Base-by-base conservation (phyloP, 352 stramenopile genomes). In the Phytopythium mirpurense region DNA sequence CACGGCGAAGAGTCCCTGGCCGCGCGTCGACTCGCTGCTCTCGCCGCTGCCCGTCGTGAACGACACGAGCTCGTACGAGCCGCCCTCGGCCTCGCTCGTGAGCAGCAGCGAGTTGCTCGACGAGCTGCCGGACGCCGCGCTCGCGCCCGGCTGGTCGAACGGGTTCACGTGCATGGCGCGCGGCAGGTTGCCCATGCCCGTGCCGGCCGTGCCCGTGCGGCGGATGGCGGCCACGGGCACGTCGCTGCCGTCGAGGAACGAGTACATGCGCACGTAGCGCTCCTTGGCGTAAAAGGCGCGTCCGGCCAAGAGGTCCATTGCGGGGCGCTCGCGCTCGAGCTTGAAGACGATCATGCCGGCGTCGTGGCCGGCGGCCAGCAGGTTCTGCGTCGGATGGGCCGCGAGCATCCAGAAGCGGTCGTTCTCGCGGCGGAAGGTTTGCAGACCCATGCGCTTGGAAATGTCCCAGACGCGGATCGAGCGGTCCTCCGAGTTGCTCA, bases 291-390 rank as follows among this genome's bases (percentile, higher is more conserved):
- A 99, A 65, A 98, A 98, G 21, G 88, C 74, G 16, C 86, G 77
- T 34, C 88, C 86, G 24, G 90, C 78, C 49, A 89, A 65, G 18
- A 91, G 80, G 42, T 93, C 83, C 70, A 97, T 97, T 15, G 97
- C 96, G 0, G 97, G 96, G 49, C 97, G 88, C 62, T 99, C 97
- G 44, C 97, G 87, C 63, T 97, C 88, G 38, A 98, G 78, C 72
- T 99, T 99, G 77, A 99, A 99, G 15, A 99, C 97, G 72, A 99
- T 98, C 94, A 99, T 98, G 66, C 97, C 97, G n/a, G 89, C 98
- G 74, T 99, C 97, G 67, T 99, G 97, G 47, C 97, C 97, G 5
- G 97, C 97, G 19, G 97, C 97, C 27, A 99, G 78, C 31, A 99
- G 75, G 70, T 99, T 99, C 68, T 99, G 96, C 44, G 85, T 88